Base-by-base conservation (phyloP, 805 yeast species). In the Kuraishia cidri region DNA sequence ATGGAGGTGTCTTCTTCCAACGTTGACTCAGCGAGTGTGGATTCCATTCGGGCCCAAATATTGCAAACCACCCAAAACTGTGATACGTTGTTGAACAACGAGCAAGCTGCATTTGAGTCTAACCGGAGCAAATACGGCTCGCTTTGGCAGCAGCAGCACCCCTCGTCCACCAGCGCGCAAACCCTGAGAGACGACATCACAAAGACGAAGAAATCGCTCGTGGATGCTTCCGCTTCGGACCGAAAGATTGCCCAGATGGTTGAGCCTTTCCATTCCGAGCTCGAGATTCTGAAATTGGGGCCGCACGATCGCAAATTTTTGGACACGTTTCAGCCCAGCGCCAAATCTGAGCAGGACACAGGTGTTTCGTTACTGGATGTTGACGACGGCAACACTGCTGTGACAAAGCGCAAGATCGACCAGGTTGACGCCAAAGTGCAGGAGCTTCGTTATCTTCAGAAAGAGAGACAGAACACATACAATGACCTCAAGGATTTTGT, bases 401-500 rank as follows among this genome's bases (percentile, higher is more conserved):
- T 40, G 2, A 56, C 65, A 1, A 44, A 53, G 6, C 46, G 45
- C 1, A 58, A 63, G 18, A 61, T 85, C 12, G 59, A 61, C 8
- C 50, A 54, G 15, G 61, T 85, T 3, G 83, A 79, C 36, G 63
- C 69, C n/a, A 52, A 66, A 12, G 58, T 80, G 29, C 72, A 71
- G 30, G 79, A 77, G 35, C 63, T 90, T 46, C 72, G 72, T 36
- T 63, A 71, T 28, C 50, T 86, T 37, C 75, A 75, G 44, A 60
- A 69, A 21, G 92, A 83, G 50, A 73, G 94, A 29, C 52, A 60
- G 5, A 63, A 73, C 24, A 65, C 79, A 2, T 60, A 83, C 23
- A 65, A 65, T 2, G 84, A 77, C 31, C 63, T 90, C 46, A 86
- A 86, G 47, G 66, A 62, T 5, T 70, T 71, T 30, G 76, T 83